phyloP scores from a whole-genome alignment of 371 early-diverging fungal genomes.

The Encephalitozoon romaleae region DNA sequence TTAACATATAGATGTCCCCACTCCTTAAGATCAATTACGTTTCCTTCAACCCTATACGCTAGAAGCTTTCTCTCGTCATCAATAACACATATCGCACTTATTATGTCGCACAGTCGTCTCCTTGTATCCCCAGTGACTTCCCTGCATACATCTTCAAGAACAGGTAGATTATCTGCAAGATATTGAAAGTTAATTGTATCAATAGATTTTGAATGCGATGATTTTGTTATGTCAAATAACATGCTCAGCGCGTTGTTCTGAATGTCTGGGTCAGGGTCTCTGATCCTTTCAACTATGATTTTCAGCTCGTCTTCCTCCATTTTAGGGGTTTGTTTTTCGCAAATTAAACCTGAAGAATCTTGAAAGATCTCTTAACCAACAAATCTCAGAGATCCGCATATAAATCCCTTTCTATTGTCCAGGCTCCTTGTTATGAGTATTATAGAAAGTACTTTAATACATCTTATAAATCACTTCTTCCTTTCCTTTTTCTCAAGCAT shows the following conservation, averaged over 20 bases:
- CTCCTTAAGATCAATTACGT: constrained; percentile 45
- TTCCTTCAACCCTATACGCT: constrained; percentile 53
- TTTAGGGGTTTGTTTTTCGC: constrained; percentile 19
- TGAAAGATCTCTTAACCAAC: not conserved
- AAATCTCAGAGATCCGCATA: not conserved
- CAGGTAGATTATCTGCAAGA: constrained; percentile 7
- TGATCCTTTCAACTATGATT: constrained; percentile 30
- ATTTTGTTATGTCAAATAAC: constrained; percentile 25
- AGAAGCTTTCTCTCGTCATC: constrained; percentile 36
- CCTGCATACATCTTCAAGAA: not conserved
- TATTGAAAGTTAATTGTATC: constrained; percentile 25
- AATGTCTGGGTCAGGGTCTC: constrained; percentile 26
- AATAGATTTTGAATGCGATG: constrained; percentile 27
- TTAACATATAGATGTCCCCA: constrained; percentile 61
- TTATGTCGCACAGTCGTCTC: constrained; percentile 51
- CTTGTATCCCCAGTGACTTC: constrained; percentile 29
- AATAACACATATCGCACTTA: constrained; percentile 52
- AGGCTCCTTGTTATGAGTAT: not conserved
- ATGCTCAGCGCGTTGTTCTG: constrained; percentile 25
- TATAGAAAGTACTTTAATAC: not conserved
- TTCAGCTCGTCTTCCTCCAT: constrained; percentile 33
- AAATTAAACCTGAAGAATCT: not conserved
- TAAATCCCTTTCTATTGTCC: not conserved
- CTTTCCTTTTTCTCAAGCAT: not conserved
- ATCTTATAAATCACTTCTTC: too few species aligned